Evolutionary conservation across 1,284 basidiomycete species (phyloP).

Genomic region (Omphalotus olearius): DNA sequence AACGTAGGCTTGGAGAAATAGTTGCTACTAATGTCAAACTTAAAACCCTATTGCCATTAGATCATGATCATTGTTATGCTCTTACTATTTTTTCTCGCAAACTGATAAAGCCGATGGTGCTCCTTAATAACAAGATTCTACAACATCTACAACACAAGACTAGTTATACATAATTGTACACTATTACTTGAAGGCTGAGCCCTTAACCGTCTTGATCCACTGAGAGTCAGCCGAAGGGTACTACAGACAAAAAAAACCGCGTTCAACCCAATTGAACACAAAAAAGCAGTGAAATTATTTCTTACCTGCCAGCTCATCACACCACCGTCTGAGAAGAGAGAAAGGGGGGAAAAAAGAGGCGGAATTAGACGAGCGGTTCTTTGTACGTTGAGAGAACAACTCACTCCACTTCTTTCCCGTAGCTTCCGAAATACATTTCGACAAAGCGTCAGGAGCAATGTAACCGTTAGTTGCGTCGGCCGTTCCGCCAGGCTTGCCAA

Average conservation of each 20-base stretch:
- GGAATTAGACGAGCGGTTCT: background rate
- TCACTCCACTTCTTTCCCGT: constrained; percentile 54
- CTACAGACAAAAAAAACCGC: background rate
- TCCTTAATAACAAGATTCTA: too few relatives aligned
- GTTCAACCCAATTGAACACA: too few relatives aligned
- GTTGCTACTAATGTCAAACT: too few relatives aligned
- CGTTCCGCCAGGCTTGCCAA: constrained; percentile 57
- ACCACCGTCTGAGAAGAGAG: constrained; percentile 42
- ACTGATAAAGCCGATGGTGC: too few relatives aligned
- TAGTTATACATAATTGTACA: background rate
- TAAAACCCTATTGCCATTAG: too few relatives aligned
- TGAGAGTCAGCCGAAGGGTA: constrained; percentile 15
- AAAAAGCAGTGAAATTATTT: background rate
- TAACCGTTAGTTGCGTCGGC: constrained; percentile 56
- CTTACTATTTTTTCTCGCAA: too few relatives aligned
- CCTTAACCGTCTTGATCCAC: constrained; percentile 17
- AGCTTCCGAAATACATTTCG: constrained; percentile 49
- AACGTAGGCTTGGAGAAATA: too few relatives aligned
- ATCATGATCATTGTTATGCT: too few relatives aligned
- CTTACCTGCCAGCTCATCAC: constrained; percentile 34
- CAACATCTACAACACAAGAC: too few relatives aligned
- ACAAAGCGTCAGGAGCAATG: constrained; percentile 46
- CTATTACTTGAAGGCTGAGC: background rate
- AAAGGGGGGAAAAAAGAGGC: background rate
- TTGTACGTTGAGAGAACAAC: background rate